Conservation (phyloP, 1,284 basidiomycete species). For the Boletus sp. region DNA sequence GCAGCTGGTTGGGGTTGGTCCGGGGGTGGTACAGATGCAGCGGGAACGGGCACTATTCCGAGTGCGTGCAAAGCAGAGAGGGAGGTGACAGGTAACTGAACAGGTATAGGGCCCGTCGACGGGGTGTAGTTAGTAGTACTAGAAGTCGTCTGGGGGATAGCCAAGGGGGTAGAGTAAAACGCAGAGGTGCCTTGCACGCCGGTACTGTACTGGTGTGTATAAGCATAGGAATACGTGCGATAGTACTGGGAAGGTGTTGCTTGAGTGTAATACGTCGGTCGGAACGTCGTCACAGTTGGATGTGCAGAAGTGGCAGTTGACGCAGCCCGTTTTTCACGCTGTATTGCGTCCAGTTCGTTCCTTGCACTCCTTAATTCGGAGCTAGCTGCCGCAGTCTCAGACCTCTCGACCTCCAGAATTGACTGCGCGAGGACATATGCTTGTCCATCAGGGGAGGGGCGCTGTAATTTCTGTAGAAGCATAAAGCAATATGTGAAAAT, state of each 20-base stretch:
- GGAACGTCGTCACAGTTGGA: slow-evolving; percentile 33
- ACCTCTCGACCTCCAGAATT: slow-evolving; percentile 59
- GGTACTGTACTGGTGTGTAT: slow-evolving; percentile 48
- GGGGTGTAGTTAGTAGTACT: slow-evolving; percentile 37
- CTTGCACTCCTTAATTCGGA: slow-evolving; percentile 58
- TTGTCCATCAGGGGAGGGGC: slow-evolving; percentile 55
- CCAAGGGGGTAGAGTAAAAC: slow-evolving; percentile 31
- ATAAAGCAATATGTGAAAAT: slow-evolving; percentile 3
- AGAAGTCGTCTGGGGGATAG: slow-evolving; percentile 26
- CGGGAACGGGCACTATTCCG: slow-evolving; percentile 69
- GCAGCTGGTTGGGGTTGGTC: slow-evolving; percentile 64
- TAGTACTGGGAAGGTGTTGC: slow-evolving; percentile 49
- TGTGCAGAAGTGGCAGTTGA: slow-evolving; percentile 23
- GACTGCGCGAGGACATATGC: slow-evolving; percentile 58
- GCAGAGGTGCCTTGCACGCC: slow-evolving; percentile 27
- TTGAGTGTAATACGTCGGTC: slow-evolving; percentile 35
- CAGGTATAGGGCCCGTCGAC: slow-evolving; percentile 55
- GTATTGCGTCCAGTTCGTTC: slow-evolving; percentile 60
- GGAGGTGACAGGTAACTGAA: slow-evolving; percentile 67
- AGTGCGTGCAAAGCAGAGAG: slow-evolving; percentile 63
- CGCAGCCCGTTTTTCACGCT: slow-evolving; percentile 56
- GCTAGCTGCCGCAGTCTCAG: slow-evolving; percentile 51
- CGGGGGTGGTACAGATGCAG: slow-evolving; percentile 48
- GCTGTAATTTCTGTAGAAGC: slow-evolving; percentile 39
- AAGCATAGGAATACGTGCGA: slow-evolving; percentile 51